These are phyloP conservation scores for Zymoseptoria pseudotritici DNA, from an alignment of 2,329 filamentous ascomycete genomes.

Conservation along the genomic window DNA sequence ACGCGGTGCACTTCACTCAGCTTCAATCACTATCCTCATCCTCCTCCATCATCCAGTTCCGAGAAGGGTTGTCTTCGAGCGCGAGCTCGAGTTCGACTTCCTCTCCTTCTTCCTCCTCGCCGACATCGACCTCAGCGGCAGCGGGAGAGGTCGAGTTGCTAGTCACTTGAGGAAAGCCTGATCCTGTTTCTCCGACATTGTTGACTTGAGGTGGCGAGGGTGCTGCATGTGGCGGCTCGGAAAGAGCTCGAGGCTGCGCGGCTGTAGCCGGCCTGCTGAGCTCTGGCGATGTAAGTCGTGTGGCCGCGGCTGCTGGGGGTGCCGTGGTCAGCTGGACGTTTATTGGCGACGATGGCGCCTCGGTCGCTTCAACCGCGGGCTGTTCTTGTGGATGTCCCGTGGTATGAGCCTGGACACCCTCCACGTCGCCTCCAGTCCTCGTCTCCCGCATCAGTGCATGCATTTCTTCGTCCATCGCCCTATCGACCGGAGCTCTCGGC, in stretches of 20 bases:
- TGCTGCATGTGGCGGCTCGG: no score
- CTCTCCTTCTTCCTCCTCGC: background rate
- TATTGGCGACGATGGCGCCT: background rate
- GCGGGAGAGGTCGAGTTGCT: background rate
- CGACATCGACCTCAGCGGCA: background rate
- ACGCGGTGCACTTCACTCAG: no score
- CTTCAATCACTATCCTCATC: background rate
- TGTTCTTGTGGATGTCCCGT: no score
- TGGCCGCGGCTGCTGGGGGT: no score
- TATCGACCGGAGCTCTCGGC: background rate
- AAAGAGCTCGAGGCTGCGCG: no score
- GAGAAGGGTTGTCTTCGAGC: background rate
- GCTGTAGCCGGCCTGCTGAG: no score
- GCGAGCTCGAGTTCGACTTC: slow-evolving; percentile 2
- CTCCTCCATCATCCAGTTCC: background rate
- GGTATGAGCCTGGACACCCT: background rate
- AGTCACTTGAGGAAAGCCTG: background rate
- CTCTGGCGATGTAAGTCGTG: no score
- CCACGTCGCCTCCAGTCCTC: background rate
- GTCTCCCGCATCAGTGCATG: background rate
- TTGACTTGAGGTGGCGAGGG: no score
- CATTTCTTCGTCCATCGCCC: background rate
- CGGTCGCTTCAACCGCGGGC: background rate
- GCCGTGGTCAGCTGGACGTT: background rate
- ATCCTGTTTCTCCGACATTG: background rate